Conservation (phyloP, 2,329 filamentous ascomycete species). For the Pseudogymnoascus sp. region DNA sequence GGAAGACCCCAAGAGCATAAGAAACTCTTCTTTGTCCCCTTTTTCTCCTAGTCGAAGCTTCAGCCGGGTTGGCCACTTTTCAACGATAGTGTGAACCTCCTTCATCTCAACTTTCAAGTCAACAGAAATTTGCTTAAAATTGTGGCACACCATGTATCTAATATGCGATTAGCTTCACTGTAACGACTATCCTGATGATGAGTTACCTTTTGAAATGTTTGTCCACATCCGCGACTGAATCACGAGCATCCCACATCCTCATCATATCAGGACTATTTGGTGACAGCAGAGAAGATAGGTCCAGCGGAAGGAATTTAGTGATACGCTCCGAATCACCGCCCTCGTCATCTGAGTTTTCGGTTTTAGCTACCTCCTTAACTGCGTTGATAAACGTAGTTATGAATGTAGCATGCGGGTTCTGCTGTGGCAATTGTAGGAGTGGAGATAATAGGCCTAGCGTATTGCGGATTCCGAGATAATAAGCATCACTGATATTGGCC, state of each 20-base stretch:
- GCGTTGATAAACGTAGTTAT: constrained; percentile 36
- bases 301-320: constrained; percentile 14
- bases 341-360: not conserved
- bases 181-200: not conserved
- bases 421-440: constrained; percentile 27
- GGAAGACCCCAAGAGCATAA: constrained; percentile 12
- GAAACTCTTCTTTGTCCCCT: constrained; percentile 28
- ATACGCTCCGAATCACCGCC: constrained; percentile 6
- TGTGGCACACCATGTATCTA: not conserved
- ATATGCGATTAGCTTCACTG: not conserved
- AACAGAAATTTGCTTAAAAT: constrained; percentile 12
- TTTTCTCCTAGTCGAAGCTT: constrained; percentile 16
- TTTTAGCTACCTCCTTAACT: constrained; percentile 16
- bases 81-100: constrained; percentile 27
- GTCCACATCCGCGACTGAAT: constrained; percentile 14
- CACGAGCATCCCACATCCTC: not conserved
- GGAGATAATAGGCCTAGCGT: constrained; percentile 27
- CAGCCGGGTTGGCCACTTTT: constrained; percentile 29
- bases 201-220: constrained; percentile 16
- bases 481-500: constrained; percentile 34
- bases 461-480: constrained; percentile 27
- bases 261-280: constrained; percentile 5
- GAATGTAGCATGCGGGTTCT: constrained; percentile 35
- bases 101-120: constrained; percentile 23
- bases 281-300: not conserved